phyloP scores from a whole-genome alignment of 352 stramenopile genomes.

The Peronospora belbahrii region DNA sequence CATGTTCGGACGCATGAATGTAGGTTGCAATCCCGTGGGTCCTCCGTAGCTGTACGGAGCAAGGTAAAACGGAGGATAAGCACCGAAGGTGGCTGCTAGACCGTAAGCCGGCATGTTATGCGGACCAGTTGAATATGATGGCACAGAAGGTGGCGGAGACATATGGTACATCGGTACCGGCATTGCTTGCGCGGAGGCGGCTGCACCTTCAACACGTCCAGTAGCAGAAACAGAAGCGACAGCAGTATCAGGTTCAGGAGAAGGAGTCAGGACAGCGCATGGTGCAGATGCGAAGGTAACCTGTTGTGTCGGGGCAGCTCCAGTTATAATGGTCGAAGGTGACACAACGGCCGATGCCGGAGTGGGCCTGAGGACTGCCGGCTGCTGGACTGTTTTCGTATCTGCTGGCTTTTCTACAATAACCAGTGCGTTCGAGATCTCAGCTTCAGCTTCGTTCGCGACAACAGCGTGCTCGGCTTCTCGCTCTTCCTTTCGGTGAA shows the following conservation, averaged over 20 bases:
- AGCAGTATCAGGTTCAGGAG: slow-evolving; percentile 6
- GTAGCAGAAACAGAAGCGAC: slow-evolving; percentile 4
- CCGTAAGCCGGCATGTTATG: slow-evolving; percentile 32
- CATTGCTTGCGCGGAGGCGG: slow-evolving; percentile 8
- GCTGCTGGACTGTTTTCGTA: slow-evolving; percentile 5
- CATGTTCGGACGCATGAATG: slow-evolving; percentile 28
- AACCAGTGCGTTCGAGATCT: slow-evolving; percentile 44
- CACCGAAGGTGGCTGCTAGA: slow-evolving; percentile 30
- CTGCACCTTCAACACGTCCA: background rate
- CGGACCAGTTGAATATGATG: slow-evolving; percentile 24
- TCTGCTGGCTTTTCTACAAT: slow-evolving; percentile 31
- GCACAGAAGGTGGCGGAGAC: slow-evolving; percentile 24
- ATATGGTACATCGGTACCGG: slow-evolving; percentile 27
- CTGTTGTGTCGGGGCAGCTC: background rate
- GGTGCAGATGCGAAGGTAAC: background rate
- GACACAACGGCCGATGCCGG: background rate
- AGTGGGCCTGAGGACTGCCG: too few species aligned
- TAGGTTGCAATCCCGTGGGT: slow-evolving; percentile 18
- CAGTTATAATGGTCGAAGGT: slow-evolving; percentile 5
- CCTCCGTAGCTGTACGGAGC: slow-evolving; percentile 35
- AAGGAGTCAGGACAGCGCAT: background rate
- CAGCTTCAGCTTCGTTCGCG: slow-evolving; percentile 7
- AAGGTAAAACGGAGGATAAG: slow-evolving; percentile 34
- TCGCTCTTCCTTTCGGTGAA: slow-evolving; percentile 37
- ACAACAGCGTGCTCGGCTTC: slow-evolving; percentile 15